Base-by-base conservation (phyloP, 805 yeast genomes). In the Debaryomyces prosopidis region DNA sequence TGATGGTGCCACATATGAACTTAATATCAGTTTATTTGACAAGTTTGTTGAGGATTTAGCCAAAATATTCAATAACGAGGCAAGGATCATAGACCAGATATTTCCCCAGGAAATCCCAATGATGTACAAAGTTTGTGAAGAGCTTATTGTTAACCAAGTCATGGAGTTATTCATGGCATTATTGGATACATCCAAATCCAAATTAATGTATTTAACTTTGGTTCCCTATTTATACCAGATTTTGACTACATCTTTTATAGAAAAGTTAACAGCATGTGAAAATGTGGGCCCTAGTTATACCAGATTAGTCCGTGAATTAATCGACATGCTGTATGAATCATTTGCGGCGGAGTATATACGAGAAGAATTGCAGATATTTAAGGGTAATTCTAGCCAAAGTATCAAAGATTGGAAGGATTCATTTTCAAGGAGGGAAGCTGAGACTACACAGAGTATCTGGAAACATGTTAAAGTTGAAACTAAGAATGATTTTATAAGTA, bases 401-500 rank as follows among this genome's bases (percentile, higher is more conserved):
- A 59, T 72, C 16, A 39, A 20, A 2, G 59, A 58, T 15, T 73
- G 77, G 77, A 66, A 65, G 16, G 50, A 52, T 10, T 49, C 59
- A 5, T 59, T 77, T 0, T 63, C 68, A 2, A 69, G 68, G 42
- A 60, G 76, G 38, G 85, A 81, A 49, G 67, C 63, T 8, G 80
- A 74, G 48, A 75, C 79, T 0, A 78, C 78, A 16, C 65, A 70
- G 35, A 67, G 63, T 38, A 69, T 81, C 28, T 65, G 77, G 60
- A 73, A 76, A 51, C 75, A 75, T 41, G 84, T 80, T 9, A 65
- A 68, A 48, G 77, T 60, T 8, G 76, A 72, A 48, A 54, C 82
- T 10, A 79, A 80, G 47, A 72, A 71, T 54, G 89, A 84, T 53
- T 76, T 85, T 43, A 70, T 85, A 45, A 69, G 82, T 15, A 81